Base-by-base conservation (phyloP, 495 filamentous ascomycete species). In the Penicillium cosmopolitanum region DNA sequence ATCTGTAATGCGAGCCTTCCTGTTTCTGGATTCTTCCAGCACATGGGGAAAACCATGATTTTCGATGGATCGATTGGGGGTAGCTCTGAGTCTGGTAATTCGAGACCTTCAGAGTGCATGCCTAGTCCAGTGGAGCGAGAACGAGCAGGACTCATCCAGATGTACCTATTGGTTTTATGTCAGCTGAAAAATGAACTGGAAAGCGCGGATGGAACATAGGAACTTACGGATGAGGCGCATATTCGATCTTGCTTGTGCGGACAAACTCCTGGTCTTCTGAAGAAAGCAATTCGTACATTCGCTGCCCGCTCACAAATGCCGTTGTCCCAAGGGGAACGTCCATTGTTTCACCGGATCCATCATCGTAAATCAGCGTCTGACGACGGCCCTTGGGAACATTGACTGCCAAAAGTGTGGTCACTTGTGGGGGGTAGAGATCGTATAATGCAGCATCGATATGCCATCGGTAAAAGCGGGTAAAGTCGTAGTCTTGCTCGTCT, bases 391-490 rank as follows among this genome's bases (percentile, higher is more conserved):
- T 74, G 0, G 88, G 88, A 1, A 92, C 87, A 23, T 74, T 73
- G 1, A 90, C 87, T 4, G 89, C 89, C 50, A 91, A 67, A 8
- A 92, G 77, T 0, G 87, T 85, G 0, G 89, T 92, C 9, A 88
- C 88, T 33, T 84, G 75, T 3, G 89, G 87, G 3, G 89, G 88
- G 34, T 89, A 82, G 16, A 89, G 77, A 12, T 82, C 89, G 66
- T 92, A 92, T 4, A 91, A 75, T 7, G 89, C 88, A 10, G 89
- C 89, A 67, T 92, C 89, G 55, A 92, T 90, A 64, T 92, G 89
- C 89, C 88, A 92, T 35, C 89, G 78, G 70, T 89, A 91, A 72
- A 90, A 92, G 23, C 88, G 84, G 5, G 89, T 91, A 69, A 79
- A 84, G 44, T 83, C 80, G 23, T 87, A 76, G 61, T 91, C 87